Percentiles rank a stretch among this genome's conserved stretches.
These are phyloP conservation scores for Eudorina sp. DNA, from an alignment of 139 green algal genomes.

Conservation along the genomic window DNA sequence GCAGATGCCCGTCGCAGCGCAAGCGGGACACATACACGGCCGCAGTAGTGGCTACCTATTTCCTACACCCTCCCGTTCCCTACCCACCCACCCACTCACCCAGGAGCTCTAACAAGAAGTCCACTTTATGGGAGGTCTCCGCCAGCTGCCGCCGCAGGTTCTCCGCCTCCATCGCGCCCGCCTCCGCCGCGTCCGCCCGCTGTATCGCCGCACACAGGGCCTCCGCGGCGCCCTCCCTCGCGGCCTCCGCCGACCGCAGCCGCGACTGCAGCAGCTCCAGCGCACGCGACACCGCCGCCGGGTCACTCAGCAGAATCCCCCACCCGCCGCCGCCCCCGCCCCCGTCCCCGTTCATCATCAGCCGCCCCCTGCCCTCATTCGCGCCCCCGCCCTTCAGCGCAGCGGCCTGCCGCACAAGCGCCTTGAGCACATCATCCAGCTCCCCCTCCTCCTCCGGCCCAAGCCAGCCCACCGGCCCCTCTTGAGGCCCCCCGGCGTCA, in stretches of 20 bases:
- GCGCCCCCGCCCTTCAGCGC: not conserved
- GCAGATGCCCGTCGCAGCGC: too few relatives aligned
- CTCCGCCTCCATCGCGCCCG: slow-evolving; percentile 44
- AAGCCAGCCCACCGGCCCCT: not conserved
- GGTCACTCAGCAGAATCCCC: slow-evolving; percentile 30
- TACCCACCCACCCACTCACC: not conserved
- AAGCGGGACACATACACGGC: too few relatives aligned
- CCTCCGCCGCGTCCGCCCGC: slow-evolving; percentile 61
- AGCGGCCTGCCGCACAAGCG: slow-evolving; percentile 26
- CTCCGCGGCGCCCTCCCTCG: slow-evolving; percentile 62
- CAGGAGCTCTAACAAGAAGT: slow-evolving; percentile 69
- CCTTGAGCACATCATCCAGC: slow-evolving; percentile 12
- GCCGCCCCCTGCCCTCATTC: not conserved
- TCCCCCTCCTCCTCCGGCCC: slow-evolving; percentile 16
- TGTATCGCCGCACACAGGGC: slow-evolving; percentile 70
- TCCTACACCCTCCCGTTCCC: not conserved
- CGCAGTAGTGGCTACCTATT: too few relatives aligned
- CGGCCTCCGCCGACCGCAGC: slow-evolving; percentile 58
- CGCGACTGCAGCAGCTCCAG: slow-evolving; percentile 56
- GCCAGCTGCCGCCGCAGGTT: slow-evolving; percentile 45
- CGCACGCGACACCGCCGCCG: slow-evolving; percentile 26
- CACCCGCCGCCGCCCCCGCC: not conserved
- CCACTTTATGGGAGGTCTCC: slow-evolving; percentile 49
- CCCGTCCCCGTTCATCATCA: not conserved
- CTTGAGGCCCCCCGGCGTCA: not conserved